A percentile compares a stretch with the other conserved stretches of the same genome.
Evolutionary conservation across 176 grass and related monocot genomes (phyloP).

Genomic region (Alopecurus myosuroides): DNA sequence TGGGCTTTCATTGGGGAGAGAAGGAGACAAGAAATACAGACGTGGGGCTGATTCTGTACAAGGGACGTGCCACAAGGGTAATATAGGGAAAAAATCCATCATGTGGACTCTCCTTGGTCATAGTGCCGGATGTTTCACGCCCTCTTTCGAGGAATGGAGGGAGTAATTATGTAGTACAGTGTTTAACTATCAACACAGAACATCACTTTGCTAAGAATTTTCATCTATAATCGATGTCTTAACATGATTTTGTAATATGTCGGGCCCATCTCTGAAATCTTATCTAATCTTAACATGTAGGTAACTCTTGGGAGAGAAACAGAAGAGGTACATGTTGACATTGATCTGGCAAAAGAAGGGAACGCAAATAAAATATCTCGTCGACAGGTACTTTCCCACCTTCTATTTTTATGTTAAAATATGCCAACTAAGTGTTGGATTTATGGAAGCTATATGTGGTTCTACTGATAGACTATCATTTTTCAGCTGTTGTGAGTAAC

Average conservation of each 20-base stretch:
- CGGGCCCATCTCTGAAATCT: background rate
- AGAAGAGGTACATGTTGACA: slow-evolving; percentile 88
- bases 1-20: no score
- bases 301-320: slow-evolving; percentile 95
- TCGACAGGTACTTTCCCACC: slow-evolving; percentile 52
- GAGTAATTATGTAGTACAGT: background rate
- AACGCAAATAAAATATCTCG: slow-evolving; percentile 89
- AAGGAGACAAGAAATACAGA: no score
- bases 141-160: no score
- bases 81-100: no score
- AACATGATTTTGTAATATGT: slow-evolving; percentile 17
- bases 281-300: slow-evolving; percentile 25
- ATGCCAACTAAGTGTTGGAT: background rate
- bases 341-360: slow-evolving; percentile 97
- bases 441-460: background rate
- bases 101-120: no score
- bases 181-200: background rate
- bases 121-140: no score
- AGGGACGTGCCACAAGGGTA: no score
- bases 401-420: slow-evolving; percentile 24
- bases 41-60: no score
- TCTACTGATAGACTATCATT: background rate
- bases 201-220: background rate
- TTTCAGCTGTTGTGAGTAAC: background rate
- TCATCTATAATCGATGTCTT: background rate